A percentile compares a stretch with the other conserved stretches of the same genome.
Evolutionary conservation across 371 early-diverging fungal genomes (phyloP).

Genomic region (Rhizopus sp.): DNA sequence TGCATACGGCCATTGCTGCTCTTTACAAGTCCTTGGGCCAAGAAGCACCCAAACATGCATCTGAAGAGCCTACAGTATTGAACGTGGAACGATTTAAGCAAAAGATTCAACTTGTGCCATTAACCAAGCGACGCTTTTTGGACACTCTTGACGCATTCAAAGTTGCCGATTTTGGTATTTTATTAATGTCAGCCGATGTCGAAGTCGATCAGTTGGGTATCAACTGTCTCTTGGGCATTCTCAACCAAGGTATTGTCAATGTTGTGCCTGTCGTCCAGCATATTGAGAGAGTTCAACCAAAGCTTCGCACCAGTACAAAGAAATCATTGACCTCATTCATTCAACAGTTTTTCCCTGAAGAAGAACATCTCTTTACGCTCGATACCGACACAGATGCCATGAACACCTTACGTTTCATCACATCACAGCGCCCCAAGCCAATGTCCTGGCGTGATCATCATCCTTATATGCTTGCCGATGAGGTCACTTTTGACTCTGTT

Average conservation of each 20-base stretch:
- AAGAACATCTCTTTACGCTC: slow-evolving; percentile 67
- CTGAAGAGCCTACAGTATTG: slow-evolving; percentile 24
- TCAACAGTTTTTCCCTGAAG: slow-evolving; percentile 85
- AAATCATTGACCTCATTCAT: slow-evolving; percentile 85
- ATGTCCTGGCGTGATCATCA: slow-evolving; percentile 88
- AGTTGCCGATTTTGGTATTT: slow-evolving; percentile 88
- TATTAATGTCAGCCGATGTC: slow-evolving; percentile 83
- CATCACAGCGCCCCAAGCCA: slow-evolving; percentile 75
- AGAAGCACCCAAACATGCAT: slow-evolving; percentile 34
- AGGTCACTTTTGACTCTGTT: slow-evolving; percentile 61
- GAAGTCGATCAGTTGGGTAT: slow-evolving; percentile 95
- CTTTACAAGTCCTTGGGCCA: slow-evolving; percentile 60
- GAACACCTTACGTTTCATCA: slow-evolving; percentile 65
- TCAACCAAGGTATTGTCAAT: slow-evolving; percentile 85
- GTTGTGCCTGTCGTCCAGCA: slow-evolving; percentile 75
- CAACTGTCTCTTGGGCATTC: slow-evolving; percentile 75
- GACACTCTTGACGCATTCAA: slow-evolving; percentile 88
- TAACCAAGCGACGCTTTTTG: slow-evolving; percentile 59
- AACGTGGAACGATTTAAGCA: slow-evolving; percentile 82
- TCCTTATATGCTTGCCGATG: slow-evolving; percentile 86
- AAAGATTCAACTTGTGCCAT: slow-evolving; percentile 73
- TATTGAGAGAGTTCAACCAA: slow-evolving; percentile 61
- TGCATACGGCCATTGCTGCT: slow-evolving; percentile 53
- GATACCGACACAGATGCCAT: slow-evolving; percentile 58
- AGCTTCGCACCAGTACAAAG: slow-evolving; percentile 73